Evolutionary conservation across 106 monocot genomes (phyloP).

Genomic region (Vanilla planifolia): DNA sequence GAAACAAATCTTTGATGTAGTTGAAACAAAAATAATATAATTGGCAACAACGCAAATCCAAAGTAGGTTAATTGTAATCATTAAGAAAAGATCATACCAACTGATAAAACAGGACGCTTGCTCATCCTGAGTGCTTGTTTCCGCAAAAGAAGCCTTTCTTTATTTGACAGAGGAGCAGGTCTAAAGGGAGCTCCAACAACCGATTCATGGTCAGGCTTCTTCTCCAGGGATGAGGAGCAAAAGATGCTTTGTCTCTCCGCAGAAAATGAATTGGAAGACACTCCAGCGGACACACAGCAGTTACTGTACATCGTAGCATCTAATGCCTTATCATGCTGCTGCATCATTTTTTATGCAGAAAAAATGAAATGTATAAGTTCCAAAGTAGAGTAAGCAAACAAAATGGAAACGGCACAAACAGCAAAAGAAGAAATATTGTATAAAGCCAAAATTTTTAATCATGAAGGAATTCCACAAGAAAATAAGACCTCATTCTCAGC

Average conservation of each 20-base stretch:
- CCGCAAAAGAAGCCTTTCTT: slow-evolving; percentile 80
- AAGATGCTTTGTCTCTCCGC: slow-evolving; percentile 1
- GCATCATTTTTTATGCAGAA: slow-evolving; percentile 10
- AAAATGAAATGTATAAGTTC: neutral
- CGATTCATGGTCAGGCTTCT: slow-evolving; percentile 9
- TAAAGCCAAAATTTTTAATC: neutral
- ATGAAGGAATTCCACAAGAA: neutral
- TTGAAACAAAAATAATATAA: too few relatives aligned
- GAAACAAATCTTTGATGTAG: too few relatives aligned
- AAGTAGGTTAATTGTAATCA: neutral
- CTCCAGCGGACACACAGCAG: slow-evolving; percentile 9
- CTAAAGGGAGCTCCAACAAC: slow-evolving; percentile 26
- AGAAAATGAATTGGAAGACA: slow-evolving; percentile 11
- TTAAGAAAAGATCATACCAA: slow-evolving; percentile 48
- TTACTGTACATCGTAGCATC: slow-evolving; percentile 13
- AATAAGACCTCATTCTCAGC: neutral
- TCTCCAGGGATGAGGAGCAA: slow-evolving; percentile 5
- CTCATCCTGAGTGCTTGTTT: slow-evolving; percentile 90
- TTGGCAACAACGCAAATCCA: neutral
- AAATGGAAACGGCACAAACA: neutral
- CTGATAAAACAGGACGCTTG: slow-evolving; percentile 73
- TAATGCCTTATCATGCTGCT: slow-evolving; percentile 13
- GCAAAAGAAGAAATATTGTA: neutral
- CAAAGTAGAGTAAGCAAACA: neutral
- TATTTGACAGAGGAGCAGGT: slow-evolving; percentile 62